phyloP scores from a whole-genome alignment of 345 rosid species.

The Gossypium herbaceum region DNA sequence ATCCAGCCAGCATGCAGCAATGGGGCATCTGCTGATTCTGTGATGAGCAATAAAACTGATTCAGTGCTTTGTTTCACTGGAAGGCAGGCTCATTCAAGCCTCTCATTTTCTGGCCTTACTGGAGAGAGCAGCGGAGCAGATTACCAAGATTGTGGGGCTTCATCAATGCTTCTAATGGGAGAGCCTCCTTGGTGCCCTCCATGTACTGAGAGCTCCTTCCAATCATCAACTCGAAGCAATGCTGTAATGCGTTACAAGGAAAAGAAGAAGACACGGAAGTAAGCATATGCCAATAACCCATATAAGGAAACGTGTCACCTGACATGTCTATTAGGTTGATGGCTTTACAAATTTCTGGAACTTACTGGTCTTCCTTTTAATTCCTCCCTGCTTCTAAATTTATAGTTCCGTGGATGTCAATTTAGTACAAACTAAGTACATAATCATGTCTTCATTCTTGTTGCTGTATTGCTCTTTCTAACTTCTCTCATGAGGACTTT shows the following conservation, averaged over 20 bases:
- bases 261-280: conserved; percentile 93
- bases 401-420: neutral
- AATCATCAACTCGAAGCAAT: conserved; percentile 59
- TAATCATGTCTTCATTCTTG: neutral
- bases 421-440: neutral
- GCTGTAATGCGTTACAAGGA: conserved; percentile 98
- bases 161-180: conserved; percentile 66
- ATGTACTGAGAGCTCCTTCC: conserved; percentile 50
- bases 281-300: conserved; percentile 29
- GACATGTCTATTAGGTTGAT: neutral
- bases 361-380: neutral
- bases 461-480: neutral
- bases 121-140: conserved; percentile 80
- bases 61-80: conserved; percentile 56
- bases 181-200: conserved; percentile 91
- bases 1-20: conserved; percentile 67
- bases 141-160: conserved; percentile 91
- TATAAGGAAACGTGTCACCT: neutral
- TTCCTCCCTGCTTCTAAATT: conserved; percentile 1
- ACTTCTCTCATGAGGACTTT: neutral
- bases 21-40: conserved; percentile 76
- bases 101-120: conserved; percentile 91
- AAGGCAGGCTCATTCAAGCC: conserved; percentile 56
- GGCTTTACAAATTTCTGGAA: conserved; percentile 11
- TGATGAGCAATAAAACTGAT: conserved; percentile 88